A percentile compares a stretch with the other conserved stretches of the same genome.
These are phyloP conservation scores for Raffaelea arxii DNA, from an alignment of 2,329 filamentous ascomycete species.

Conservation along the genomic window DNA sequence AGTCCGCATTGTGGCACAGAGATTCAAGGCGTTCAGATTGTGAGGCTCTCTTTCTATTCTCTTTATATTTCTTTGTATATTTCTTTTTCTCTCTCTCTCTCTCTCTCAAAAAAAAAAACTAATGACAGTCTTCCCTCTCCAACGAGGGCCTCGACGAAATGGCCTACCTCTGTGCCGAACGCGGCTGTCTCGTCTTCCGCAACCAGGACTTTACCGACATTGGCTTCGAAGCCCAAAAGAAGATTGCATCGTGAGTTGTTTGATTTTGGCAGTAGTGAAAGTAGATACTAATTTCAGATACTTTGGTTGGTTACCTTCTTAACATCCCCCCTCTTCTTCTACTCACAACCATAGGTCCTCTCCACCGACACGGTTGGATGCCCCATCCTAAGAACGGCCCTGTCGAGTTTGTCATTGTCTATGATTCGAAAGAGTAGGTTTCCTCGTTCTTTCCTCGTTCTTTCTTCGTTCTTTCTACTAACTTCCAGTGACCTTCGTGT, in stretches of 20 bases:
- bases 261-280: background rate
- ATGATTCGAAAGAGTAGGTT: constrained; percentile 12
- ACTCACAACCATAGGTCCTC: constrained; percentile 7
- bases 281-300: no score
- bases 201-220: constrained; percentile 9
- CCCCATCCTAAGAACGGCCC: constrained; percentile 15
- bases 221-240: constrained; percentile 14
- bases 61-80: no score
- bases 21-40: constrained; percentile 15
- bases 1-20: constrained; percentile 18
- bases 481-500: constrained; percentile 11
- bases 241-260: constrained; percentile 13
- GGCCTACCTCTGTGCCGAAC: constrained; percentile 13
- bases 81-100: no score
- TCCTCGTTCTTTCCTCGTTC: background rate
- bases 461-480: background rate
- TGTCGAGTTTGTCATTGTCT: constrained; percentile 15
- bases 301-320: no score
- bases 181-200: constrained; percentile 12
- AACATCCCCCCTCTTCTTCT: no score
- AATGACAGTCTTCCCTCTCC: constrained; percentile 10
- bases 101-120: no score
- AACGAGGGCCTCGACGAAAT: constrained; percentile 13
- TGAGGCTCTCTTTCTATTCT: no score
- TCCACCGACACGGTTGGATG: constrained; percentile 17